Evolutionary conservation across 768 basidiomycete species (phyloP), one percentile per base, ranked within the genome.

Genomic region (Tephrocybe rancida): DNA sequence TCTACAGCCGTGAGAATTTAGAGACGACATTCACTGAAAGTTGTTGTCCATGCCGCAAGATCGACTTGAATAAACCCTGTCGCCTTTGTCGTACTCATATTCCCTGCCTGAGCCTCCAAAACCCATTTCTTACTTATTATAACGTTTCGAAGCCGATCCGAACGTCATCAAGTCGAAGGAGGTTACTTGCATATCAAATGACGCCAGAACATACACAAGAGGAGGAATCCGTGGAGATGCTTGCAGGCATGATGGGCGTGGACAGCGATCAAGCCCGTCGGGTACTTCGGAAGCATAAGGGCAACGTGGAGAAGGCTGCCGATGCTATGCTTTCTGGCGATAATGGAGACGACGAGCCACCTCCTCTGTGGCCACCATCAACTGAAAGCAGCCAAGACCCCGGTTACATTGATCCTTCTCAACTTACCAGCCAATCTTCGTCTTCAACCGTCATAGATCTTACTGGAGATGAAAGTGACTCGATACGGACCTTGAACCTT

Each of bases 221-320:
- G 50, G 60, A 59, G 22, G 69, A 65, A 22, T 69, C 71, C 21
- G 68, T 68, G 10, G 66, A 69, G 41, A 56, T 72, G 27, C 59
- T 77, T 4, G 67, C 68, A 2, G 63, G 58, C 5, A 66, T 76
- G 62, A 70, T 71, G 66, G 63, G 61, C 37, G 72, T 68, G 30
- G 63, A 61, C 55, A 63, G 73, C 46, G 77, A 79, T 27, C 70
- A 80, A 18, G 82, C 77, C 6, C 78, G 78, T 25, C 73, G 77
- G n/a, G 75, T 88, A 19, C 72, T 87, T 50, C 73, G 81, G 49
- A 85, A 85, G 65, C 76, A 82, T 65, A 78, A 79, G 34, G 83
- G 86, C 21, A 74, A 88, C 55, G 69, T 80, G 49, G 73, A 80
- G 43, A 81, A 79, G 63, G 83, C 84, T 11, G 82, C 76, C 0